Percentiles rank a stretch among this genome's conserved stretches.
phyloP scores from a whole-genome alignment of 345 rosid genomes.

The Turnera subulata region DNA sequence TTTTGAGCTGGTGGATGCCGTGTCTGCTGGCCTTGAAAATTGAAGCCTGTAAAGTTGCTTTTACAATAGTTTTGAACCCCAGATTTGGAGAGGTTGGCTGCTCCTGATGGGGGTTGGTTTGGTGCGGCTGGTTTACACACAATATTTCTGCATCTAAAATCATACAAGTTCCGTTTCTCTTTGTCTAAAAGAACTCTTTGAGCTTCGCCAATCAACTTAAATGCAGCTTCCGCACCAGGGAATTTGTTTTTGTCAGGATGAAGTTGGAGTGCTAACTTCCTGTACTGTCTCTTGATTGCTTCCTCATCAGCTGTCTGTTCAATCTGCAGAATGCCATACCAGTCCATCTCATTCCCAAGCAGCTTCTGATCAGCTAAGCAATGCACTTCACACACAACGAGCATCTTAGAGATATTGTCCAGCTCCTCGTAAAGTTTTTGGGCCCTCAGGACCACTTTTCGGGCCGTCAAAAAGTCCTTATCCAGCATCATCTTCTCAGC shows the following conservation, averaged over 20 bases:
- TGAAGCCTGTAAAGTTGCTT: constrained; percentile 28
- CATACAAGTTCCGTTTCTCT: constrained; percentile 44
- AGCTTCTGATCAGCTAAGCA: constrained; percentile 48
- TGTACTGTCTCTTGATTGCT: constrained; percentile 73
- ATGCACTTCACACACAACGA: constrained; percentile 77
- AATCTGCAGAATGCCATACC: constrained; percentile 82
- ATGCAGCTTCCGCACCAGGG: constrained; percentile 89
- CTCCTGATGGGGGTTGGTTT: constrained; percentile 31
- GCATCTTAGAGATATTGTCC: constrained; percentile 58
- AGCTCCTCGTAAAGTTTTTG: constrained; percentile 57
- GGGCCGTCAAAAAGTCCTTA: constrained; percentile 57
- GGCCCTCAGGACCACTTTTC: constrained; percentile 54
- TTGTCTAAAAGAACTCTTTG: constrained; percentile 53
- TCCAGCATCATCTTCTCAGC: constrained; percentile 60
- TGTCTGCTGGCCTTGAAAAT: constrained; percentile 30
- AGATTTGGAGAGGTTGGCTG: constrained; percentile 21
- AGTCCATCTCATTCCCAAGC: constrained; percentile 56
- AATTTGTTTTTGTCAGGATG: constrained; percentile 94
- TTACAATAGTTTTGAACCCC: constrained; percentile 25
- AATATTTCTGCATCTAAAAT: constrained; percentile 41
- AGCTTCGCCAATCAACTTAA: constrained; percentile 84
- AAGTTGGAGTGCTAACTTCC: constrained; percentile 71
- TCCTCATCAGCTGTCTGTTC: constrained; percentile 47
- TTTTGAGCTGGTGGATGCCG: constrained; percentile 38
- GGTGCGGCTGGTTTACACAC: constrained; percentile 30